A percentile compares a stretch with the other conserved stretches of the same genome.
These are phyloP conservation scores for Monosporascus sp. DNA, from an alignment of 2,329 filamentous ascomycete species.

Conservation along the genomic window DNA sequence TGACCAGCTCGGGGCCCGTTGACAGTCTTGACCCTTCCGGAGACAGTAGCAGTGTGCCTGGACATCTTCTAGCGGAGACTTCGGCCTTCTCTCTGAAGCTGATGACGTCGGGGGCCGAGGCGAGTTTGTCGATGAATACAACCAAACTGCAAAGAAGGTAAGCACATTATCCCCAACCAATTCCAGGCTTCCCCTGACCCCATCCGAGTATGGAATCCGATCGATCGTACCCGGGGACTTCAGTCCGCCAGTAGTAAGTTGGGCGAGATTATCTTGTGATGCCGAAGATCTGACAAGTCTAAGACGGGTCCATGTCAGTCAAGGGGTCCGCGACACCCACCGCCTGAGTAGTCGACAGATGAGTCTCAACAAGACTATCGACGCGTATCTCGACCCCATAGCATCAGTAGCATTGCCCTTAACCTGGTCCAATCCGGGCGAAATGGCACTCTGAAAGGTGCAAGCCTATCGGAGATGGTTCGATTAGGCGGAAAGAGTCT, in stretches of 20 bases:
- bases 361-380: slow-evolving; percentile 19
- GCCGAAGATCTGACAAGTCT: neutral
- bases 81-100: slow-evolving; percentile 40
- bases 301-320: slow-evolving; percentile 4
- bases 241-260: slow-evolving; percentile 14
- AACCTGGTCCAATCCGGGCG: slow-evolving; percentile 38
- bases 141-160: slow-evolving; percentile 55
- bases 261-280: neutral
- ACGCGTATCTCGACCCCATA: slow-evolving; percentile 40
- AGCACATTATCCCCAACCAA: neutral
- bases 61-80: slow-evolving; percentile 50
- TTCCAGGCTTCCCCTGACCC: slow-evolving; percentile 4
- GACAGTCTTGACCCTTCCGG: slow-evolving; percentile 12
- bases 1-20: slow-evolving; percentile 11
- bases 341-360: slow-evolving; percentile 25
- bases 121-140: slow-evolving; percentile 53
- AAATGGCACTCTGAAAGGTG: slow-evolving; percentile 41
- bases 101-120: slow-evolving; percentile 45
- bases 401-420: slow-evolving; percentile 50
- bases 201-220: slow-evolving; percentile 49
- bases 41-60: slow-evolving; percentile 48
- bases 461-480: slow-evolving; percentile 54
- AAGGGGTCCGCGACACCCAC: slow-evolving; percentile 30
- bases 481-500: slow-evolving; percentile 58
- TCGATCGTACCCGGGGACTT: slow-evolving; percentile 24